Percentiles rank a stretch among this genome's conserved stretches.
These are phyloP conservation scores for Curvularia spicifera DNA, from an alignment of 2,329 filamentous ascomycete genomes.

Conservation along the genomic window DNA sequence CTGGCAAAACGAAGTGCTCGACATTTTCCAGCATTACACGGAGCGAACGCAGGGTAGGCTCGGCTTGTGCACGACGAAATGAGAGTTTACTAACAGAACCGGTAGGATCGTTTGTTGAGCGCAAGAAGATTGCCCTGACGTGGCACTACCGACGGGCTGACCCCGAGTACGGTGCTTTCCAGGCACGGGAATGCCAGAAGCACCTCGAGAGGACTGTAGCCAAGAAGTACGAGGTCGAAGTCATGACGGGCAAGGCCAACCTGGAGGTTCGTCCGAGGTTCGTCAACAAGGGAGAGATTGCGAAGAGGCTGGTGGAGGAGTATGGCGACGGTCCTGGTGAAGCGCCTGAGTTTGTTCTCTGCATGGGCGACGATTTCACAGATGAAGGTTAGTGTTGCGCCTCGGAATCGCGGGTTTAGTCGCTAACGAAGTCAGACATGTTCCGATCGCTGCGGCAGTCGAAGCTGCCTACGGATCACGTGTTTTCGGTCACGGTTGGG, in stretches of 20 bases:
- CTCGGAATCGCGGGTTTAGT: constrained; percentile 1
- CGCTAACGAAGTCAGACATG: constrained; percentile 63
- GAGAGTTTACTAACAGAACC: constrained; percentile 20
- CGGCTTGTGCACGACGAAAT: too few species aligned
- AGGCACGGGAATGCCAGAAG: constrained; percentile 80
- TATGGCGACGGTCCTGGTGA: constrained; percentile 66
- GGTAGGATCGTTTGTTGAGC: constrained; percentile 85
- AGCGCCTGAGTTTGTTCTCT: constrained; percentile 84
- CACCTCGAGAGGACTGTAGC: constrained; percentile 78
- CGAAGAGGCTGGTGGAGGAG: constrained; percentile 77
- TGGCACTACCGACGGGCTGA: constrained; percentile 97
- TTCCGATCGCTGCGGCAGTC: constrained; percentile 77
- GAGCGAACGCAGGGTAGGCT: constrained; percentile 78
- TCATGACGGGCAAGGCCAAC: constrained; percentile 97
- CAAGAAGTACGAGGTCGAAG: constrained; percentile 86
- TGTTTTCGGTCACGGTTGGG: constrained; percentile 91
- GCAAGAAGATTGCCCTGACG: constrained; percentile 90
- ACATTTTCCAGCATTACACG: constrained; percentile 86
- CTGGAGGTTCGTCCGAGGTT: constrained; percentile 95
- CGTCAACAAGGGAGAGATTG: constrained; percentile 98
- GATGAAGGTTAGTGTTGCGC: constrained; percentile 75
- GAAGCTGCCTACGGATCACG: constrained; percentile 66
- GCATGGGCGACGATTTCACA: constrained; percentile 93
- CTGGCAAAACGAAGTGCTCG: constrained; percentile 86
- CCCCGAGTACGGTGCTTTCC: constrained; percentile 80